Conservation (phyloP, 2,329 filamentous ascomycete species). For the Penicillium decumbens region DNA sequence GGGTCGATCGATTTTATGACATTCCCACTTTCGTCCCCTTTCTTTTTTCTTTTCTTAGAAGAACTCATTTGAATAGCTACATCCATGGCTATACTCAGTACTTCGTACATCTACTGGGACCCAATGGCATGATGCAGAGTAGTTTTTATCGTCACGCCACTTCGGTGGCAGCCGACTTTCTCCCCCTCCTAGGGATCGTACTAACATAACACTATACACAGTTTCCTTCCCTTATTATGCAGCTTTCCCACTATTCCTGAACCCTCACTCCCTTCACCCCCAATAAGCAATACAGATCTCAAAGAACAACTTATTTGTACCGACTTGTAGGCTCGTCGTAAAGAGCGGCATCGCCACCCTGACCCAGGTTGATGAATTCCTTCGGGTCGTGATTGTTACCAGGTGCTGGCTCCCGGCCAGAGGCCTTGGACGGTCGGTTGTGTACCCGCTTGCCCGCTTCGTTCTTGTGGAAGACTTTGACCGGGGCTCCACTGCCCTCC, state of each 20-base stretch:
- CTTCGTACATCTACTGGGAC: too few species aligned
- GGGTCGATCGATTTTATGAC: background rate
- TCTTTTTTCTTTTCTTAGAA: background rate
- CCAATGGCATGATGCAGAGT: background rate
- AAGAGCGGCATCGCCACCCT: conserved; percentile 75
- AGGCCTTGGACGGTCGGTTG: conserved; percentile 36
- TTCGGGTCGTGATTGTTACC: conserved; percentile 61
- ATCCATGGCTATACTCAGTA: background rate
- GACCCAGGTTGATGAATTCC: conserved; percentile 81
- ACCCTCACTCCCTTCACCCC: background rate
- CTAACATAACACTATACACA: background rate
- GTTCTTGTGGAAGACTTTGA: conserved; percentile 76
- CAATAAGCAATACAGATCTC: background rate
- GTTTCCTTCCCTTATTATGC: background rate
- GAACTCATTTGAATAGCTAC: background rate
- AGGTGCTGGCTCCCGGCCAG: conserved; percentile 57
- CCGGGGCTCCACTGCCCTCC: conserved; percentile 51
- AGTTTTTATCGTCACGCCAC: conserved; percentile 10
- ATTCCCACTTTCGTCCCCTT: background rate
- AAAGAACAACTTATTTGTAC: conserved; percentile 25
- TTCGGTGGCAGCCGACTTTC: conserved; percentile 3
- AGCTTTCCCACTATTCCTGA: background rate
- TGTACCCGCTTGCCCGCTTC: conserved; percentile 46
- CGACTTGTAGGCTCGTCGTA: conserved; percentile 55
- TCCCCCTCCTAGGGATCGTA: conserved; percentile 6